Conservation (phyloP, 2,329 filamentous ascomycete species). For the Talaromyces islandicus region DNA sequence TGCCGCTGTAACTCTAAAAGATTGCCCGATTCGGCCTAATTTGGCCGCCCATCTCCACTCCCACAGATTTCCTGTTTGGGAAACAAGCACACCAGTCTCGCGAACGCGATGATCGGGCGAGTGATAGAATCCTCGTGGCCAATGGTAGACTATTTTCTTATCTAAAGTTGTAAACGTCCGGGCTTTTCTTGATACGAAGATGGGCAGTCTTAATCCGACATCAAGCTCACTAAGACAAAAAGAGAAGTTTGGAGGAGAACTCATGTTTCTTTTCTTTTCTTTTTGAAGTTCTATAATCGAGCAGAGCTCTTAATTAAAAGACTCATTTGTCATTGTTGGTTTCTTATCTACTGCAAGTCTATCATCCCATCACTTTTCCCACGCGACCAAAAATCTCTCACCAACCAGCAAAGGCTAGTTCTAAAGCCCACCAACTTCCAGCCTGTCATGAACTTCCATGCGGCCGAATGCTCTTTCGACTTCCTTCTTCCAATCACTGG, state of each 20-base stretch:
- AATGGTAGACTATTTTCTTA: background rate
- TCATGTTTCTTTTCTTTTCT: no score
- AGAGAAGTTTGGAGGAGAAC: constrained; percentile 1
- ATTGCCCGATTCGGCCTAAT: background rate
- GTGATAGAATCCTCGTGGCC: background rate
- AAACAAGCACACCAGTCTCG: background rate
- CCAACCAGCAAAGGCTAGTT: background rate
- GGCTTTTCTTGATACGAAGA: background rate
- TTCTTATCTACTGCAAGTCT: background rate
- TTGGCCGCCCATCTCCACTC: background rate
- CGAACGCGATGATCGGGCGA: background rate
- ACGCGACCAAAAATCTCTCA: background rate
- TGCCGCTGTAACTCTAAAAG: background rate
- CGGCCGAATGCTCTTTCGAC: constrained; percentile 65
- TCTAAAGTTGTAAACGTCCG: background rate
- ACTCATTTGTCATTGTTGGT: background rate
- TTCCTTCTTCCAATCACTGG: constrained; percentile 71
- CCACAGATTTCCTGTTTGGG: background rate
- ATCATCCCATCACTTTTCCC: background rate
- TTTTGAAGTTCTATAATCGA: no score
- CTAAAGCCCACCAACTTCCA: constrained; percentile 14
- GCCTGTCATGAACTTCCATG: constrained; percentile 49
- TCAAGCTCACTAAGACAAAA: background rate
- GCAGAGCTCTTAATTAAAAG: background rate
- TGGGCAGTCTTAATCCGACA: background rate